phyloP scores from a whole-genome alignment of 257 asterid species.

The Marsdenia floribunda region DNA sequence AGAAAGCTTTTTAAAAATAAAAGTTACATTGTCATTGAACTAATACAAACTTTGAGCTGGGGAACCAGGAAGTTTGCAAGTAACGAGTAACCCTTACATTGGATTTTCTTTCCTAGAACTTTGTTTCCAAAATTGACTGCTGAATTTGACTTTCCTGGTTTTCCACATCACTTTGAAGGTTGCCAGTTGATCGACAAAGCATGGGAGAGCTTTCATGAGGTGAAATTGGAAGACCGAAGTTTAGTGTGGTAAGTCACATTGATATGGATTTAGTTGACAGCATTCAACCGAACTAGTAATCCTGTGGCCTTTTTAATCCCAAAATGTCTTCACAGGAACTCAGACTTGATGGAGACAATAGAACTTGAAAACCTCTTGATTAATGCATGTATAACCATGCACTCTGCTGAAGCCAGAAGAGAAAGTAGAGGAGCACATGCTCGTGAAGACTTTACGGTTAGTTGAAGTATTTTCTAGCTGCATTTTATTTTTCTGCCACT shows the following conservation, averaged over 20 bases:
- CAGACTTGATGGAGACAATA: constrained; percentile 88
- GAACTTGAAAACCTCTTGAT: constrained; percentile 95
- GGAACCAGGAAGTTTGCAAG: not conserved
- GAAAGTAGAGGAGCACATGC: constrained; percentile 99
- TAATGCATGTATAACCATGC: constrained; percentile 96
- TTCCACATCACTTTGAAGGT: constrained; percentile 40
- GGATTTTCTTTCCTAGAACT: not conserved
- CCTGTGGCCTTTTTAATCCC: not conserved
- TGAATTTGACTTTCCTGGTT: not conserved
- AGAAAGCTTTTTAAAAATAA: not conserved
- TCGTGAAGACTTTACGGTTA: constrained; percentile 93
- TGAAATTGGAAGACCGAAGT: constrained; percentile 79
- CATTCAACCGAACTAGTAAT: constrained; percentile 1
- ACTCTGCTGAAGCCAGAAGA: constrained; percentile 98
- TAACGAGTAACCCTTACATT: not conserved
- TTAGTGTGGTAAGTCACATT: constrained; percentile 67
- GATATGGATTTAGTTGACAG: constrained; percentile 1
- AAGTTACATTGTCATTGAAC: not conserved
- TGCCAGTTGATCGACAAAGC: constrained; percentile 83
- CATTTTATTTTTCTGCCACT: not conserved
- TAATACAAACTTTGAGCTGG: not conserved
- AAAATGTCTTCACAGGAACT: constrained; percentile 51
- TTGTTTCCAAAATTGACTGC: not conserved
- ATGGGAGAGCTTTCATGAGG: constrained; percentile 91
- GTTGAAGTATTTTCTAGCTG: constrained; percentile 18